phyloP scores from a whole-genome alignment of 2,329 filamentous ascomycete species.

The Aspergillus calidoustus region DNA sequence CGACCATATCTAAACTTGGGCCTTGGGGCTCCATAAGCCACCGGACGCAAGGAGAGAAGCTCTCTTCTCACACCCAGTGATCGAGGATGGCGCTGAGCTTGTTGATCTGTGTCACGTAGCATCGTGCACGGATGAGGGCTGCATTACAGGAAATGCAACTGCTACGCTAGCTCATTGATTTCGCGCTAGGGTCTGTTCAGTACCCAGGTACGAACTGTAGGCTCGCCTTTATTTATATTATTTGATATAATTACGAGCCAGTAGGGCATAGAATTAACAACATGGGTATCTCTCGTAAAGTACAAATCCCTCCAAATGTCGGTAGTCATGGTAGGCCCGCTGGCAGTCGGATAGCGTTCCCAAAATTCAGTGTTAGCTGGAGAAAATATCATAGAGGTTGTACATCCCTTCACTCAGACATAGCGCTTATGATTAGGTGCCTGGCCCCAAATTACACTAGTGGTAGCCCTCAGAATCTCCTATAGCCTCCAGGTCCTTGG shows the following conservation, averaged over 20 bases:
- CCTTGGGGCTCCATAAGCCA: neutral
- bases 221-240: neutral
- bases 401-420: neutral
- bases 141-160: neutral
- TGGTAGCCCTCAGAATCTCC: slow-evolving; percentile 24
- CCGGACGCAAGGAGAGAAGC: neutral
- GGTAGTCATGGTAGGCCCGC: neutral
- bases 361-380: neutral
- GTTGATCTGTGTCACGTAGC: slow-evolving; percentile 6
- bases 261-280: neutral
- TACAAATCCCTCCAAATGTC: neutral
- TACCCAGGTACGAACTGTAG: neutral
- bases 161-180: neutral
- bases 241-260: neutral
- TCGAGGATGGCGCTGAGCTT: neutral
- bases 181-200: neutral
- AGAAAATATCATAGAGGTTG: slow-evolving; percentile 20
- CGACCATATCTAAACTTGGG: neutral
- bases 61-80: neutral
- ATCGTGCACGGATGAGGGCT: neutral
- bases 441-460: neutral
- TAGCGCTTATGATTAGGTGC: neutral
- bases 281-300: neutral
- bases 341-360: neutral
- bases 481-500: slow-evolving; percentile 40